Percentiles rank a stretch among this genome's conserved stretches.
phyloP scores from a whole-genome alignment of 768 basidiomycete species.

The Lactarius deliciosus region DNA sequence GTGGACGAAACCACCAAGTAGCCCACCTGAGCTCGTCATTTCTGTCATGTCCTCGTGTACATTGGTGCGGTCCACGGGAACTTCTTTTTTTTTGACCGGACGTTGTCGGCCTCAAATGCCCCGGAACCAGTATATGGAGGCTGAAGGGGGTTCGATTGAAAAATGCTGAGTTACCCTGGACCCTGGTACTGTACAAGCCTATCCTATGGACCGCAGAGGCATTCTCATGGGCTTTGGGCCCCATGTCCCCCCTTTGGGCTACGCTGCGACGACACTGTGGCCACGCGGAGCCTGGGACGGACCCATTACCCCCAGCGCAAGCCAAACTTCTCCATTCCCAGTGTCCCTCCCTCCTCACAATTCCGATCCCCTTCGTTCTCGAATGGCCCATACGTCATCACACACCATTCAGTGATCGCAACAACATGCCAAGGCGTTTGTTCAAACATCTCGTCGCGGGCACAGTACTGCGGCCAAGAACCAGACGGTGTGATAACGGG shows the following conservation, averaged over 20 bases:
- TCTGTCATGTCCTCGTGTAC: not conserved
- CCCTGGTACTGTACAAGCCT: not conserved
- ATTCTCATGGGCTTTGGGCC: not conserved
- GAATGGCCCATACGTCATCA: not conserved
- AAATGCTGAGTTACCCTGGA: not conserved
- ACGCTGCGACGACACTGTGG: not conserved
- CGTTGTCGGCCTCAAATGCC: not conserved
- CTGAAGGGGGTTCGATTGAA: not conserved
- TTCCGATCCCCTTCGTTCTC: not conserved
- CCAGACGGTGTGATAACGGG: not conserved
- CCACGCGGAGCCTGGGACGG: constrained; percentile 1
- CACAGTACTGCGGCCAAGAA: not conserved
- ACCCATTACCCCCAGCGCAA: not conserved
- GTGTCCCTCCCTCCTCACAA: not conserved
- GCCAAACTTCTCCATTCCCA: not conserved
- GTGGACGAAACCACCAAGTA: constrained; percentile 4
- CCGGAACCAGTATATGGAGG: not conserved
- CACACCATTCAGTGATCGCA: not conserved
- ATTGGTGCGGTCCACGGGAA: not conserved
- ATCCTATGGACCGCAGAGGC: not conserved
- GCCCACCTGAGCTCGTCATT: constrained; percentile 7
- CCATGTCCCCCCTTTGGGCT: not conserved
- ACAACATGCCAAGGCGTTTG: not conserved
- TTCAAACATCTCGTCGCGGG: not conserved
- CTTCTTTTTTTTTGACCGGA: not conserved